phyloP scores from a whole-genome alignment of 2,329 filamentous ascomycete genomes.

The Calonectria naviculata region DNA sequence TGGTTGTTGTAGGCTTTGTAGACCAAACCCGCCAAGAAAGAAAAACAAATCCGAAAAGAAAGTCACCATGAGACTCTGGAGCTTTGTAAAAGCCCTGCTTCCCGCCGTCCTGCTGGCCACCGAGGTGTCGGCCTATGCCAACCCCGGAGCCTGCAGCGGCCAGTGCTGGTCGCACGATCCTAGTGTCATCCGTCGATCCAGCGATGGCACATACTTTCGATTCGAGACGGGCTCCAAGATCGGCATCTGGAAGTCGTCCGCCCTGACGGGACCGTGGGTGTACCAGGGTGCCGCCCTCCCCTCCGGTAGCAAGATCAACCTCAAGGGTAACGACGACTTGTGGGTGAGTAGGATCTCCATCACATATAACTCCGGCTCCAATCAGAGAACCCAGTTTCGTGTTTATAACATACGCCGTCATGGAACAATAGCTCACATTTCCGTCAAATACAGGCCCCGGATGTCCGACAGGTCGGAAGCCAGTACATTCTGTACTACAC shows the following conservation, averaged over 20 bases:
- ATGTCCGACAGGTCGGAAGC: slow-evolving; percentile 58
- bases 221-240: slow-evolving; percentile 55
- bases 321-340: slow-evolving; percentile 53
- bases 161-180: slow-evolving; percentile 54
- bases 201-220: slow-evolving; percentile 55
- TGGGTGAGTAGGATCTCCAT: slow-evolving; percentile 56
- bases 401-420: no score
- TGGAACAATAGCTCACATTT: neutral
- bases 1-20: neutral
- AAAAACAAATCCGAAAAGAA: neutral
- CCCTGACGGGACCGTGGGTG: slow-evolving; percentile 55
- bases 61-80: slow-evolving; percentile 24
- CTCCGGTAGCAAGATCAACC: slow-evolving; percentile 50
- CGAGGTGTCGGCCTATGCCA: slow-evolving; percentile 50
- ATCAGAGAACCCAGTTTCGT: neutral
- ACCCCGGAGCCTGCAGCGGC: slow-evolving; percentile 51
- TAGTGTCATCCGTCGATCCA: slow-evolving; percentile 47
- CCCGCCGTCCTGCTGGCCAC: slow-evolving; percentile 13
- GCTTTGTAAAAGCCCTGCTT: slow-evolving; percentile 16
- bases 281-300: slow-evolving; percentile 53
- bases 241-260: slow-evolving; percentile 50
- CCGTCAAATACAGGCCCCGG: slow-evolving; percentile 14
- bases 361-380: no score
- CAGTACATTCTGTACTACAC: slow-evolving; percentile 75
- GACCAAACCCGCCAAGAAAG: neutral